Evolutionary conservation across 345 rosid species (phyloP), one percentile per base, ranked within the genome.

Genomic region (Mercurialis annua): DNA sequence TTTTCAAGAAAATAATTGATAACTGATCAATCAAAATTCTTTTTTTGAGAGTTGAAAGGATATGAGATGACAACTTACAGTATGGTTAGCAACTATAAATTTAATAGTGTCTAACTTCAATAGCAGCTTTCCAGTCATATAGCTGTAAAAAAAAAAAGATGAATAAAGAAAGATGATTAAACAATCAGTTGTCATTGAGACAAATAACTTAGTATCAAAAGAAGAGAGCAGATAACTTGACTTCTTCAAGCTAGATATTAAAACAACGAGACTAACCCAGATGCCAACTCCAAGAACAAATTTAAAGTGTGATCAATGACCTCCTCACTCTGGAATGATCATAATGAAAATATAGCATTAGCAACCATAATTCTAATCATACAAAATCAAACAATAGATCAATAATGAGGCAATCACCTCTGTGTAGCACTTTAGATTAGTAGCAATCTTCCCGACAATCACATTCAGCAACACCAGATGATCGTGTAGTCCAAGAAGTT

Each of bases 71-170:
- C 59, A 67, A 72, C 70, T 83, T 88, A 95, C 99, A 60, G 99
- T 88, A 74, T 95, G 98, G 79, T 95, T 95, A 70, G 96, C 88
- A 52, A 95, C 83, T 60, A 95, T 90, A 76, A 92, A 95, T 77
- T 89, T 90, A 73, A 92, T 80, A 26, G 97, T 80, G 57, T 95
- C 98, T 86, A 92, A 76, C 86, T 90, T 92, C 77, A 92, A 79
- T 73, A 95, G 99, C 74, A 95, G 80, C 81, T 92, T 95, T 64
- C 99, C 99, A 59, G 97, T 90, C 99, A 95, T 95, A 77, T 88
- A 95, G 64, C 99, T 95, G 89, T 65, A 51, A 67, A 69, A 57
- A 64, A 55, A 57, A 52, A 64, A 17, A 9, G 49, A 31, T 12
- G 49, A 43, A 52, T 11, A 52, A 61, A 66, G 16, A 29, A 51